Conservation (phyloP, 2,329 filamentous ascomycete species). For the Cladophialophora chaetospira region DNA sequence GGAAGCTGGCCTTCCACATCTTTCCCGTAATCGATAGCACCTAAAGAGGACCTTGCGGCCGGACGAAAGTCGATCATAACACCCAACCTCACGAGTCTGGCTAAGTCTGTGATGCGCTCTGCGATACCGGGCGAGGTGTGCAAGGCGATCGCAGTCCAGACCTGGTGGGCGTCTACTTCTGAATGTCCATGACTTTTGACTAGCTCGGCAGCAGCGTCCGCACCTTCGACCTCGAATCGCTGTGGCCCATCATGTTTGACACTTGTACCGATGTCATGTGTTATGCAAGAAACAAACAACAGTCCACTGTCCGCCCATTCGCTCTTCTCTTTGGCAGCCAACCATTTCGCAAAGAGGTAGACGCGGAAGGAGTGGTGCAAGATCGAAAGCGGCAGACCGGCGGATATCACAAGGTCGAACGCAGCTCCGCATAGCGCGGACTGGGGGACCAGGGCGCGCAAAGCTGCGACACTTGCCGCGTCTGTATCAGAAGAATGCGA, state of each 20-base stretch:
- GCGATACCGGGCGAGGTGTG: conserved; percentile 50
- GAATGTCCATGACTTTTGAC: conserved; percentile 30
- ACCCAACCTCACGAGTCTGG: conserved; percentile 41
- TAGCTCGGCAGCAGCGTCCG: conserved; percentile 43
- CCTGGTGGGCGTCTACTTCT: conserved; percentile 39
- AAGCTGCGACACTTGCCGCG: neutral
- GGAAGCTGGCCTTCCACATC: conserved; percentile 36
- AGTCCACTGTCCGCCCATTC: conserved; percentile 27
- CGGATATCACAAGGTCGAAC: conserved; percentile 27
- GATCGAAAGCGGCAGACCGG: conserved; percentile 31
- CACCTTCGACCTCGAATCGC: conserved; percentile 51
- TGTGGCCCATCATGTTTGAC: conserved; percentile 37
- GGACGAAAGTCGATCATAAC: conserved; percentile 46
- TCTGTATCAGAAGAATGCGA: conserved; percentile 5
- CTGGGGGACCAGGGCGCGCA: conserved; percentile 16
- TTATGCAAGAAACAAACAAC: conserved; percentile 38
- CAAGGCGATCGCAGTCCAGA: conserved; percentile 50
- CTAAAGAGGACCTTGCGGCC: conserved; percentile 27
- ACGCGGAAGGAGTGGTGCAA: conserved; percentile 37
- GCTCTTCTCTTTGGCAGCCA: conserved; percentile 27
- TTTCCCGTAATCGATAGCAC: conserved; percentile 25
- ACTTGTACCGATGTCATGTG: conserved; percentile 41
- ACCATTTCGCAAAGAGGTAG: conserved; percentile 33
- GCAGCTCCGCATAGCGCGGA: conserved; percentile 16
- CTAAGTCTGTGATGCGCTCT: conserved; percentile 45